Conservation (phyloP, 2,329 filamentous ascomycete species). For the Chrysoporthe austroafricana region DNA sequence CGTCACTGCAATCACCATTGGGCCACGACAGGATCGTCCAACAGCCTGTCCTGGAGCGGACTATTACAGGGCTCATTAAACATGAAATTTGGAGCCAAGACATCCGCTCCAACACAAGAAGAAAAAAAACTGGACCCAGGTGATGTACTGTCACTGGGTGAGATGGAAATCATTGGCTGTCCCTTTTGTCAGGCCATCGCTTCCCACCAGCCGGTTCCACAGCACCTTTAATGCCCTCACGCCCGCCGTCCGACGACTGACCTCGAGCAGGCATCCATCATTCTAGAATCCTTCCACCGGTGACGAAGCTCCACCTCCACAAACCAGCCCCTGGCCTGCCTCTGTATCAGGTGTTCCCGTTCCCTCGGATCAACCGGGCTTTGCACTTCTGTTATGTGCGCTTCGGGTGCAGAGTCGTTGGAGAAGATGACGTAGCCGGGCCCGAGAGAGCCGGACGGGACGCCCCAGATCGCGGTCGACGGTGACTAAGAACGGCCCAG, state of each 20-base stretch:
- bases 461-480: background rate
- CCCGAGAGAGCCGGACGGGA: background rate
- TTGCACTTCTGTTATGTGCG: slow-evolving; percentile 10
- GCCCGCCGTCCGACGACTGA: slow-evolving; percentile 16
- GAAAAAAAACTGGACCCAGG: slow-evolving; percentile 5
- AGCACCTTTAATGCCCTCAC: slow-evolving; percentile 17
- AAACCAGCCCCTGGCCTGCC: slow-evolving; percentile 12
- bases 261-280: slow-evolving; percentile 23
- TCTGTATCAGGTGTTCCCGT: slow-evolving; percentile 15
- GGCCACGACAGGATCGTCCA: slow-evolving; percentile 22
- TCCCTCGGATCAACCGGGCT: slow-evolving; percentile 25
- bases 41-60: slow-evolving; percentile 2
- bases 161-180: slow-evolving; percentile 13
- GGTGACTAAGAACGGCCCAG: background rate
- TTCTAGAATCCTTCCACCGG: slow-evolving; percentile 29
- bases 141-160: slow-evolving; percentile 2
- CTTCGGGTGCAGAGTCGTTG: background rate
- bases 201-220: slow-evolving; percentile 1
- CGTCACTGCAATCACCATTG: slow-evolving; percentile 26
- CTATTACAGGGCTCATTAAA: background rate
- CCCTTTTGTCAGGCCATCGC: background rate
- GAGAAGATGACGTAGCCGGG: slow-evolving; percentile 21
- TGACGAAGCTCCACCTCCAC: slow-evolving; percentile 26
- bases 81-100: slow-evolving; percentile 16
- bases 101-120: background rate